These are phyloP conservation scores for Fusarium buxicola DNA, from an alignment of 2,329 filamentous ascomycete genomes.

Conservation along the genomic window DNA sequence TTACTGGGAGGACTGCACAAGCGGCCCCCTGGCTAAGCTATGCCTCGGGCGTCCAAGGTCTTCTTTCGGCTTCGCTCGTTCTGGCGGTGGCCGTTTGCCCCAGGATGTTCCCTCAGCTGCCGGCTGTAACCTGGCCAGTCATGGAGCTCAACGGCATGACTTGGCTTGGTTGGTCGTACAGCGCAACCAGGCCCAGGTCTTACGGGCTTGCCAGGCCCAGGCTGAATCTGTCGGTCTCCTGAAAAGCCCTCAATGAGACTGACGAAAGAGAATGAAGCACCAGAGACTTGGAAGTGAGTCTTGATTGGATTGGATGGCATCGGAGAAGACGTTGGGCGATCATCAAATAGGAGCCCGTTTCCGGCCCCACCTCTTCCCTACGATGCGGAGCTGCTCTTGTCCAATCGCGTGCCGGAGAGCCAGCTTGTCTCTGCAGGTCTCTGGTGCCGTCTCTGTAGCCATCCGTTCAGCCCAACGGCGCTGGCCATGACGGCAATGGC, in stretches of 20 bases:
- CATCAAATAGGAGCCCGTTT: slow-evolving; percentile 39
- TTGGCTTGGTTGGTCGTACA: background rate
- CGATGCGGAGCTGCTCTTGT: slow-evolving; percentile 17
- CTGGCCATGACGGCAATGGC: slow-evolving; percentile 22
- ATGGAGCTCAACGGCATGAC: slow-evolving; percentile 14
- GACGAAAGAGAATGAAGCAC: background rate
- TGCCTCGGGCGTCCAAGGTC: slow-evolving; percentile 25
- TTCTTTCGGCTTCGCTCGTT: slow-evolving; percentile 37
- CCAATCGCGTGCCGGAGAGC: slow-evolving; percentile 25
- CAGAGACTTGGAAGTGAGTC: slow-evolving; percentile 14
- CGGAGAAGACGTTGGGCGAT: slow-evolving; percentile 26
- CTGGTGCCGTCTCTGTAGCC: slow-evolving; percentile 11
- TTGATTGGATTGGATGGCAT: slow-evolving; percentile 28
- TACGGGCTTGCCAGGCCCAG: slow-evolving; percentile 18
- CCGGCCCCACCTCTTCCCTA: slow-evolving; percentile 35
- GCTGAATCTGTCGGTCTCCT: slow-evolving; percentile 18
- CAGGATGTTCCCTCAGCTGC: slow-evolving; percentile 30
- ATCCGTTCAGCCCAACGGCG: slow-evolving; percentile 26
- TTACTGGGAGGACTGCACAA: slow-evolving; percentile 23
- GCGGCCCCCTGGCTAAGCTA: slow-evolving; percentile 23
- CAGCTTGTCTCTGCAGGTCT: slow-evolving; percentile 9
- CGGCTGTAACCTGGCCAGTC: slow-evolving; percentile 28
- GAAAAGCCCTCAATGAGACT: slow-evolving; percentile 30
- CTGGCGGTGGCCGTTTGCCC: slow-evolving; percentile 32
- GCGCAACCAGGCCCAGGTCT: slow-evolving; percentile 14